Conservation (phyloP, 2,329 filamentous ascomycete species). For the Setomelanomma holmii region DNA sequence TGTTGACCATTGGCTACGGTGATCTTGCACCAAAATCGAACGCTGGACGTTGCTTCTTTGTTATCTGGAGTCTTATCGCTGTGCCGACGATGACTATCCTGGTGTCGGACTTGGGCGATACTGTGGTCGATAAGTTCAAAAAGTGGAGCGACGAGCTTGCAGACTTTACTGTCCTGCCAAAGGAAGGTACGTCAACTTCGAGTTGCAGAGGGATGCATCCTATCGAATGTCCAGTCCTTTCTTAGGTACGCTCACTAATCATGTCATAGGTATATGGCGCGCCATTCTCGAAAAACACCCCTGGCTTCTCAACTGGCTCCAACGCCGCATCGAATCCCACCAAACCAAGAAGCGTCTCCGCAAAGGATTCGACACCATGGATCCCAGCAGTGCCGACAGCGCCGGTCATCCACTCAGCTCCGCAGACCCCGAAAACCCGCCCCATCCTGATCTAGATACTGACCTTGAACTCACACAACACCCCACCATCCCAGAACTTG, state of each 20-base stretch:
- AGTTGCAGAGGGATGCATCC: neutral
- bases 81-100: conserved; percentile 89
- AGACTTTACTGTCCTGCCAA: conserved; percentile 71
- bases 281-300: conserved; percentile 59
- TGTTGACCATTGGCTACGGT: conserved; percentile 88
- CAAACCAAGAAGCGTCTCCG: conserved; percentile 51
- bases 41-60: conserved; percentile 82
- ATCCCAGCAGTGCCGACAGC: conserved; percentile 30
- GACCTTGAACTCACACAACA: conserved; percentile 16
- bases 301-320: conserved; percentile 47
- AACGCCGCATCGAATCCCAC: conserved; percentile 45
- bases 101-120: conserved; percentile 69
- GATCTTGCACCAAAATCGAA: conserved; percentile 80
- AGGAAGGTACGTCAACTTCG: conserved; percentile 47
- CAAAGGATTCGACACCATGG: conserved; percentile 55
- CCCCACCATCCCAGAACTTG: conserved; percentile 14
- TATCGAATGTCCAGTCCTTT: no score
- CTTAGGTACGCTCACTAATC: neutral
- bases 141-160: conserved; percentile 66
- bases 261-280: conserved; percentile 54
- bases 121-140: conserved; percentile 73
- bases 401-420: neutral
- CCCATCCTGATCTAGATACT: conserved; percentile 24
- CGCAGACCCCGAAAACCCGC: neutral
- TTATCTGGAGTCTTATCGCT: conserved; percentile 89